Evolutionary conservation across 805 yeast genomes (phyloP), one percentile per base, ranked within the genome.

Genomic region (Tetrapisispora fleetii): DNA sequence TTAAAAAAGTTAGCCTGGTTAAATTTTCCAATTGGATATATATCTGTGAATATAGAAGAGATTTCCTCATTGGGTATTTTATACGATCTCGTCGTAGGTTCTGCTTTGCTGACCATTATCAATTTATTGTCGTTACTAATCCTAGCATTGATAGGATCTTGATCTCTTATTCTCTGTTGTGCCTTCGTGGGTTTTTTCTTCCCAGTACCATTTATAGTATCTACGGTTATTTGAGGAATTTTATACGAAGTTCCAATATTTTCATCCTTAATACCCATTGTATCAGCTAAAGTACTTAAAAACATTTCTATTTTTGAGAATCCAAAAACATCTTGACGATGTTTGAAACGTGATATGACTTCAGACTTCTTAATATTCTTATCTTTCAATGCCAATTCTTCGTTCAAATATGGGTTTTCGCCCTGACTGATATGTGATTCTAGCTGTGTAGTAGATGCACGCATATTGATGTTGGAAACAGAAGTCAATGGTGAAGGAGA

Each of bases 131-230:
- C 52, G 28, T 56, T 54, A 4, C n/a, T n/a, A 38, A 60, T 52
- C 30, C 49, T 44, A 3, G 59, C 50, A 11, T 56, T 51, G 4
- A 62, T 59, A 8, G 56, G 54, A 37, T 66, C 70, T 45, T 57
- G 64, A 47, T 64, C 69, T 43, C 64, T 59, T 2, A 53, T 58
- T 43, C 62, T 59, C 43, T 62, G 66, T 7, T 60, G 57, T 7
- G 64, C 58, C 40, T 64, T 64, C 4, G 62, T 54, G 4, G 58
- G 22, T 40, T 62, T 62, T 49, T 59, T 63, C 54, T 63, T 66
- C 27, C 68, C 67, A 10, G 65, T 55, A n/a, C 64, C 61, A 49
- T 66, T 66, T 16, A 59, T 54, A 22, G 52, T 53, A 38, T 64
- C 68, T 19, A 62, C 51, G 9, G 59, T 45, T 27, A 52, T 47